Conservation (phyloP, 495 filamentous ascomycete species). For the Glutinoglossum americanum region DNA sequence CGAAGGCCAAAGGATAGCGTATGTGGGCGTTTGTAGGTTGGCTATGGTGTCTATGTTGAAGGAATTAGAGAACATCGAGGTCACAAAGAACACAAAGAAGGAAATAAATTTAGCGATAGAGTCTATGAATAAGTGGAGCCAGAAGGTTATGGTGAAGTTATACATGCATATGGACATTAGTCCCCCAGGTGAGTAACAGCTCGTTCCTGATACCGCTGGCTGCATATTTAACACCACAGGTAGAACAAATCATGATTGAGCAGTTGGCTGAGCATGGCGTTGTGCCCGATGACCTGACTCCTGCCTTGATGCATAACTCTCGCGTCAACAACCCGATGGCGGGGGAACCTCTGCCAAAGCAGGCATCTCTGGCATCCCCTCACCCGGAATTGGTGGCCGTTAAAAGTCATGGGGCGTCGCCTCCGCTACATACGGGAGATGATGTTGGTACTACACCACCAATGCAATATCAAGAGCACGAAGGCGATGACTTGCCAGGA, state of each 20-base stretch:
- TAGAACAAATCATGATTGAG: slow-evolving; percentile 97
- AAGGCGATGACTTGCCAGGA: slow-evolving; percentile 46
- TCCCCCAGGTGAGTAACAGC: slow-evolving; percentile 21
- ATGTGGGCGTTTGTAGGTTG: slow-evolving; percentile 72
- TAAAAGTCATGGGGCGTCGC: background rate
- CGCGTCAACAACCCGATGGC: slow-evolving; percentile 87
- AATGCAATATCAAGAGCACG: slow-evolving; percentile 46
- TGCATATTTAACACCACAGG: slow-evolving; percentile 9
- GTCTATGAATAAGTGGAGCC: slow-evolving; percentile 81
- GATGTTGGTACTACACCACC: background rate
- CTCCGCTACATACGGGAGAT: background rate
- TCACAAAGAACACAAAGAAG: slow-evolving; percentile 38
- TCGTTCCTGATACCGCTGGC: background rate
- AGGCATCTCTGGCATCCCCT: background rate
- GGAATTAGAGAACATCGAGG: slow-evolving; percentile 35
- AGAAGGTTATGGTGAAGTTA: slow-evolving; percentile 86
- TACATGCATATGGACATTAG: slow-evolving; percentile 95
- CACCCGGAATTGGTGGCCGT: slow-evolving; percentile 9
- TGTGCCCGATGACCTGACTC: slow-evolving; percentile 57
- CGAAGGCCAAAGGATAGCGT: slow-evolving; percentile 87
- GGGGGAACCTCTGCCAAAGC: slow-evolving; percentile 14
- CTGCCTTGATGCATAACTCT: slow-evolving; percentile 76
- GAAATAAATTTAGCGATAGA: slow-evolving; percentile 44
- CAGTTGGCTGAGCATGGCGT: slow-evolving; percentile 87
- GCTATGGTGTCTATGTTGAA: slow-evolving; percentile 55